Percentiles rank a stretch among this genome's conserved stretches.
phyloP scores from a whole-genome alignment of 257 asterid species.

The Ehretia macrophylla region DNA sequence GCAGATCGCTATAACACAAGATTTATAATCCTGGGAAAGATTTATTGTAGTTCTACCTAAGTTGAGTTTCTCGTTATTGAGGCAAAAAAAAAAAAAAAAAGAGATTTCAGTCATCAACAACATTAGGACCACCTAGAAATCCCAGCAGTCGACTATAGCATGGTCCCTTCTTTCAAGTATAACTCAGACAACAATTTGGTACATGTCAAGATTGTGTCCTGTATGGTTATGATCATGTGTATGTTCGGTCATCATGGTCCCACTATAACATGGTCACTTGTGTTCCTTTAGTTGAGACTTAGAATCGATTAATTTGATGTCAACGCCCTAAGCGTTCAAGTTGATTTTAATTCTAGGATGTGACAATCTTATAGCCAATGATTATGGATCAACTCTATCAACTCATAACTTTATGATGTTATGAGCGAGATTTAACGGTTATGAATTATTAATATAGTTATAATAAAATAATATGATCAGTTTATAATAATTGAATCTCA shows the following conservation, averaged over 20 bases:
- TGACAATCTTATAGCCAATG: background rate
- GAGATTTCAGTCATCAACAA: too few species aligned
- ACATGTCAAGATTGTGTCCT: constrained; percentile 1
- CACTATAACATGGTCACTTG: background rate
- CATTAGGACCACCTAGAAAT: background rate
- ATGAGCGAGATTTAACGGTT: too few species aligned
- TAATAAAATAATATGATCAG: too few species aligned
- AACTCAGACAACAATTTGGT: constrained; percentile 12
- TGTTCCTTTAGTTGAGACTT: background rate
- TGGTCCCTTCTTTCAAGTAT: constrained; percentile 4
- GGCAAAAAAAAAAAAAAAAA: too few species aligned
- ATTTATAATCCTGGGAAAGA: too few species aligned
- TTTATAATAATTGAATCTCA: too few species aligned
- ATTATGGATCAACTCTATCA: too few species aligned
- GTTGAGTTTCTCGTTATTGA: too few species aligned
- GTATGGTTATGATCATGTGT: constrained; percentile 5
- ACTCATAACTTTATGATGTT: too few species aligned
- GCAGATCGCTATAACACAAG: too few species aligned
- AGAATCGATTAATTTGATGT: background rate
- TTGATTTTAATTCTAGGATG: background rate
- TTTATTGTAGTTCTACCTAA: too few species aligned
- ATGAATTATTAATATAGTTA: too few species aligned
- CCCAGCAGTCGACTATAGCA: background rate
- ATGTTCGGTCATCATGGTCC: constrained; percentile 1
- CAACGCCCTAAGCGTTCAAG: background rate